A percentile compares a stretch with the other conserved stretches of the same genome.
Evolutionary conservation across 202 grass and related monocot species (phyloP).

Genomic region (Dendrocalamus latiflorus): DNA sequence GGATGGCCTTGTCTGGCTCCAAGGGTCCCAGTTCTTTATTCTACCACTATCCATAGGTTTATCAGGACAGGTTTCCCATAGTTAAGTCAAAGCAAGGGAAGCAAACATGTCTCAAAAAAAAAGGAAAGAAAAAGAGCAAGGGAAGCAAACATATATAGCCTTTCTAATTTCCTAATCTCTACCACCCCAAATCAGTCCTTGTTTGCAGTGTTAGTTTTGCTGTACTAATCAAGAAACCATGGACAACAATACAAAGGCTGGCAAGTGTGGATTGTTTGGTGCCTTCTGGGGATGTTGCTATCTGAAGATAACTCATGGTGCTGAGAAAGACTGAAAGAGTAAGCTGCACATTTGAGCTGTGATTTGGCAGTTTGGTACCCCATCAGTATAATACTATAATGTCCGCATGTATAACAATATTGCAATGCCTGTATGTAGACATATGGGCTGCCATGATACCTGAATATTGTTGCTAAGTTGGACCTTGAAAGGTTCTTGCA

Average conservation of each 20-base stretch:
- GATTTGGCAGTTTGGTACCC: conserved; percentile 25
- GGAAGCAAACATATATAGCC: conserved; percentile 9
- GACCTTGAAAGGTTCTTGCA: conserved; percentile 13
- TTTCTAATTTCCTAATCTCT: conserved; percentile 11
- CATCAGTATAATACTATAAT: conserved; percentile 11
- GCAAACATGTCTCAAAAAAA: background rate
- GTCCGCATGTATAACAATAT: background rate
- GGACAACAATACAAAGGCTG: conserved; percentile 11
- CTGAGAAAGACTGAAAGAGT: background rate
- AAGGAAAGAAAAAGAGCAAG: background rate
- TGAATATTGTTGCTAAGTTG: conserved; percentile 6
- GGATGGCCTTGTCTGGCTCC: conserved; percentile 16
- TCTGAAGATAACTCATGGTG: background rate
- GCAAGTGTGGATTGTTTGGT: conserved; percentile 28
- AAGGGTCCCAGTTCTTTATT: conserved; percentile 28
- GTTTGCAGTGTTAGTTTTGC: conserved; percentile 8
- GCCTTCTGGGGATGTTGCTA: conserved; percentile 21
- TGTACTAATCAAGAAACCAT: conserved; percentile 28
- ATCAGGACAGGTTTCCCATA: conserved; percentile 23
- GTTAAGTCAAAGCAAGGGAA: conserved; percentile 15
- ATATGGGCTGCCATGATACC: conserved; percentile 25
- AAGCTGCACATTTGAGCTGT: conserved; percentile 18
- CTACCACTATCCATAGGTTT: conserved; percentile 7
- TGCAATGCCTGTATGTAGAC: conserved; percentile 29
- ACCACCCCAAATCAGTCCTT: background rate